phyloP scores from a whole-genome alignment of 495 filamentous ascomycete species.

The Lentithecium fluviatile region DNA sequence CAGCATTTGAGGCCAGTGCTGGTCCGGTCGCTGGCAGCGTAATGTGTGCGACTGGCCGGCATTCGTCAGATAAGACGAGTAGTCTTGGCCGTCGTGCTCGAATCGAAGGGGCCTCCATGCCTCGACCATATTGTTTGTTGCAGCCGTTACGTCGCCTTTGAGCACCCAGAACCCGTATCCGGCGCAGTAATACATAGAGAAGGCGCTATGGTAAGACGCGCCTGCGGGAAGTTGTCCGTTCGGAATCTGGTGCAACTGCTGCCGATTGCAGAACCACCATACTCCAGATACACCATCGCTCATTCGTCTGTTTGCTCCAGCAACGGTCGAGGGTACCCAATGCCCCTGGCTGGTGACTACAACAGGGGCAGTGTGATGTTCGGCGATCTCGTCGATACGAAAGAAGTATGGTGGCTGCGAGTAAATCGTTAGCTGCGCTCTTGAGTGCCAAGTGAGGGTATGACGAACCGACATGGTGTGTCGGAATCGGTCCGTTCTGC shows the following conservation, averaged over 20 bases:
- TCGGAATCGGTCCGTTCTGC: not conserved
- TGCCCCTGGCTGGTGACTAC: not conserved
- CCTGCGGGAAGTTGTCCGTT: not conserved
- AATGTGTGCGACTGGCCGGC: conserved; percentile 22
- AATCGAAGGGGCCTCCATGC: conserved; percentile 32
- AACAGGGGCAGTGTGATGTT: not conserved
- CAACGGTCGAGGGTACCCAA: conserved; percentile 23
- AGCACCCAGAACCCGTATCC: conserved; percentile 25
- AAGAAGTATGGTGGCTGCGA: conserved; percentile 21
- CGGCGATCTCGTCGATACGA: conserved; percentile 28
- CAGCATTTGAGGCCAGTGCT: conserved; percentile 34
- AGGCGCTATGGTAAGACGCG: conserved; percentile 5
- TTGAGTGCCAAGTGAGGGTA: not conserved
- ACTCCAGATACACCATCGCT: conserved; percentile 8
- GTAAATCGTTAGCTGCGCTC: not conserved
- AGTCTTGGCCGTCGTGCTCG: conserved; percentile 6
- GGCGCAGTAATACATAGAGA: conserved; percentile 25
- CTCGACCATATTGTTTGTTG: not conserved
- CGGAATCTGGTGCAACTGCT: conserved; percentile 4
- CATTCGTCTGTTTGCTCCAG: conserved; percentile 4
- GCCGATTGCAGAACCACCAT: conserved; percentile 16
- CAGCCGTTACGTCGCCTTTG: conserved; percentile 15
- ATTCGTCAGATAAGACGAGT: conserved; percentile 13
- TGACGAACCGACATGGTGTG: conserved; percentile 22
- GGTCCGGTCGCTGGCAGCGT: conserved; percentile 19